Evolutionary conservation across 805 yeast species (phyloP).

Genomic region (Yarrowia osloensis): DNA sequence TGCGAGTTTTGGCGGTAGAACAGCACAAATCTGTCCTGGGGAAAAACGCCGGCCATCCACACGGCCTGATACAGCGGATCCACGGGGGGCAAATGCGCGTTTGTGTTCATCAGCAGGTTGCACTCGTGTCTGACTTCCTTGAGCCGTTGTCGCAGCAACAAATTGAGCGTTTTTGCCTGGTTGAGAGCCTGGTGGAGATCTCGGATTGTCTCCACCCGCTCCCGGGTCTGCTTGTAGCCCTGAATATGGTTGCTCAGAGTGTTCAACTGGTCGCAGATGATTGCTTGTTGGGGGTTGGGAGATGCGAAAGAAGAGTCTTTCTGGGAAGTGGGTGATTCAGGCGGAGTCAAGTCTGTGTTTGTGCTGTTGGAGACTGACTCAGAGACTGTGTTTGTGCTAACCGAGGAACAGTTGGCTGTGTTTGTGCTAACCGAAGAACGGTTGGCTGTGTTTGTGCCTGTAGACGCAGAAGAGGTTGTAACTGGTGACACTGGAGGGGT

Average conservation of each 20-base stretch:
- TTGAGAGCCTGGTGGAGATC: background rate
- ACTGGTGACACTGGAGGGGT: too few species aligned
- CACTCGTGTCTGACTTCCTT: constrained; percentile 9
- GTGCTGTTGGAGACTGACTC: background rate
- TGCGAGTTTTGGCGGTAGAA: background rate
- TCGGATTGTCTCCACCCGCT: background rate
- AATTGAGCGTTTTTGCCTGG: constrained; percentile 4
- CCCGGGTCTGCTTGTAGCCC: background rate
- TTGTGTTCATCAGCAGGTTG: background rate
- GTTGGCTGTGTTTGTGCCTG: too few species aligned
- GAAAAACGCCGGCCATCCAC: constrained; percentile 5
- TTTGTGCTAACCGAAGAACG: background rate
- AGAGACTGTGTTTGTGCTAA: background rate
- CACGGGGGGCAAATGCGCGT: background rate
- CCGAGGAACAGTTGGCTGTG: background rate
- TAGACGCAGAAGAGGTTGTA: too few species aligned
- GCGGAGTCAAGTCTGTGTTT: too few species aligned
- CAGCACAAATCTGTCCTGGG: background rate
- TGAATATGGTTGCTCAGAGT: background rate
- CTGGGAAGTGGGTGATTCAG: too few species aligned
- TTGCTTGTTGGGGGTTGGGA: background rate
- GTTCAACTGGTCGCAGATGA: background rate
- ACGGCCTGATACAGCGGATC: constrained; percentile 14
- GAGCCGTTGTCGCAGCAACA: constrained; percentile 5
- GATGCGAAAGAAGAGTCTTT: too few species aligned